Conservation (phyloP, 2,329 filamentous ascomycete genomes). For the Paecilomyces dactylethromorphus region DNA sequence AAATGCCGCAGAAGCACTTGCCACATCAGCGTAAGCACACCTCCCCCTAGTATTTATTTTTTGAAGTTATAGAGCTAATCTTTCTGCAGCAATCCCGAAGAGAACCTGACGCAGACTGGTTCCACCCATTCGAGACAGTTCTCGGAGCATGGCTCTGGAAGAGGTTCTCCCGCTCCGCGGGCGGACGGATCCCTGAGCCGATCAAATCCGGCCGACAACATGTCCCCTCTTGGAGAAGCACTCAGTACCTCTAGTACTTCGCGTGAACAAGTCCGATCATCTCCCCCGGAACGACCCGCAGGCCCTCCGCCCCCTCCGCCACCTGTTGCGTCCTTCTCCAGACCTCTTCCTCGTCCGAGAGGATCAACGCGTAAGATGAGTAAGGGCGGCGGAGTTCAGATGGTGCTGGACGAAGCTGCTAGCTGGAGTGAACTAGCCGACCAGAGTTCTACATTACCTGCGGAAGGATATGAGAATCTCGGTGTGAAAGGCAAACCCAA, state of each 20-base stretch:
- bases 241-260: slow-evolving; percentile 18
- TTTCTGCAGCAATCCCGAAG: slow-evolving; percentile 31
- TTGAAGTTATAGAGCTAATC: slow-evolving; percentile 5
- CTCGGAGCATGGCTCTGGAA: slow-evolving; percentile 28
- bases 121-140: slow-evolving; percentile 27
- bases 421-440: slow-evolving; percentile 89
- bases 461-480: slow-evolving; percentile 50
- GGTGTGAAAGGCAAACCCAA: slow-evolving; percentile 39
- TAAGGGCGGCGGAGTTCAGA: slow-evolving; percentile 78
- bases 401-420: slow-evolving; percentile 80
- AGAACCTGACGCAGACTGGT: slow-evolving; percentile 21
- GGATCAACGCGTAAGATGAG: slow-evolving; percentile 65
- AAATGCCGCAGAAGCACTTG: slow-evolving; percentile 34
- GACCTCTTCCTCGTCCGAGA: slow-evolving; percentile 41
- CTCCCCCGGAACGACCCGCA: slow-evolving; percentile 16
- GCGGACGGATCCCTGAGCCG: slow-evolving; percentile 23
- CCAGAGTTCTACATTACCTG: slow-evolving; percentile 68
- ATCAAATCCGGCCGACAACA: slow-evolving; percentile 19
- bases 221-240: slow-evolving; percentile 21
- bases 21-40: slow-evolving; percentile 25
- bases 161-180: slow-evolving; percentile 22
- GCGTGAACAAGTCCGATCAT: slow-evolving; percentile 10
- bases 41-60: slow-evolving; percentile 3
- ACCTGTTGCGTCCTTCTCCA: slow-evolving; percentile 31
- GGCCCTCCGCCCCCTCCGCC: slow-evolving; percentile 20